Conservation (phyloP, 2,329 filamentous ascomycete genomes). For the Lasiodiplodia citricola region DNA sequence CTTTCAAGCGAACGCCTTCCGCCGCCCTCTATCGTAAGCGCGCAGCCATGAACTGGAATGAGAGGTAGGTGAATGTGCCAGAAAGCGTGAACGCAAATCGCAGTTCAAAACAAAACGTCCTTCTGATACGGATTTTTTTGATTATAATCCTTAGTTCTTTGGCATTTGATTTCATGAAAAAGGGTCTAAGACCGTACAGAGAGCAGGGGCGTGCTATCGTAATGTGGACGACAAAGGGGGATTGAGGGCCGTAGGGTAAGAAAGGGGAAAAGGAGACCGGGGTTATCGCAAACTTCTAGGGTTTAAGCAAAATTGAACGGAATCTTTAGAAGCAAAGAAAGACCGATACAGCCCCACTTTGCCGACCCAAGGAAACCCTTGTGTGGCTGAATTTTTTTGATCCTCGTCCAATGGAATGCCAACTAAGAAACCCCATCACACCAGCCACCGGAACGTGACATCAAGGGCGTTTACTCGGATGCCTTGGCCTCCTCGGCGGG, state of each 20-base stretch:
- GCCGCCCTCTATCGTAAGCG: not conserved
- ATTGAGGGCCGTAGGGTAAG: slow-evolving; percentile 21
- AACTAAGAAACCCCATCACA: slow-evolving; percentile 24
- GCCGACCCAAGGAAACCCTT: slow-evolving; percentile 25
- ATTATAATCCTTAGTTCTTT: slow-evolving; percentile 25
- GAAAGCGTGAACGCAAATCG: not conserved
- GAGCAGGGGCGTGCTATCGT: slow-evolving; percentile 26
- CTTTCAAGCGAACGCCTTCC: not conserved
- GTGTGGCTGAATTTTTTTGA: slow-evolving; percentile 26
- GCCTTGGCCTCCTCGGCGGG: slow-evolving; percentile 27
- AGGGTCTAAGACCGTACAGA: slow-evolving; percentile 26
- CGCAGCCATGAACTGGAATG: not conserved
- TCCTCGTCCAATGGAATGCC: slow-evolving; percentile 28
- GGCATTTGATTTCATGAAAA: slow-evolving; percentile 27
- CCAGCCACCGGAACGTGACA: slow-evolving; percentile 22
- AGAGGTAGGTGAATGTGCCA: not conserved
- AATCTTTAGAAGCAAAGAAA: slow-evolving; percentile 28
- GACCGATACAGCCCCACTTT: slow-evolving; percentile 27
- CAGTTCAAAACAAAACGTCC: not conserved
- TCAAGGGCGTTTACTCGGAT: slow-evolving; percentile 23
- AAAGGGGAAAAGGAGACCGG: slow-evolving; percentile 18
- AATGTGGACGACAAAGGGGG: slow-evolving; percentile 26
- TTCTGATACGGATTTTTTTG: not conserved
- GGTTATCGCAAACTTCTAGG: slow-evolving; percentile 28
- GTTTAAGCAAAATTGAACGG: slow-evolving; percentile 28